These are phyloP conservation scores for Phialophora expanda DNA, from an alignment of 2,329 filamentous ascomycete species.

Conservation along the genomic window DNA sequence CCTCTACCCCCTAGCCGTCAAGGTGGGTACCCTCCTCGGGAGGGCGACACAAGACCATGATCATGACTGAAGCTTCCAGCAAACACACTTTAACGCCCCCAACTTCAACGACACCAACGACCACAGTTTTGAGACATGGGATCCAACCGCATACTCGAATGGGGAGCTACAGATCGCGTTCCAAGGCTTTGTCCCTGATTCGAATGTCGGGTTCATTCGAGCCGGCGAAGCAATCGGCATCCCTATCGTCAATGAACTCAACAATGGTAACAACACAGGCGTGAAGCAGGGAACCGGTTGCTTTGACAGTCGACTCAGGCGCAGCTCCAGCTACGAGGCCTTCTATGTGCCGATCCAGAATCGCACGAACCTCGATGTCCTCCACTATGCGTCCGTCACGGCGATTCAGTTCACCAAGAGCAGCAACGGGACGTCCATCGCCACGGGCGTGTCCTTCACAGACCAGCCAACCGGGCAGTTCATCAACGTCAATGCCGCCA, in stretches of 20 bases:
- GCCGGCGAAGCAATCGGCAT: conserved; percentile 42
- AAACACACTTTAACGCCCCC: conserved; percentile 43
- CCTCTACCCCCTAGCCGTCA: conserved; percentile 15
- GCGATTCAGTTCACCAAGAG: conserved; percentile 36
- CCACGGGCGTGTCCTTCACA: conserved; percentile 22
- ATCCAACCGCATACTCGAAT: conserved; percentile 37
- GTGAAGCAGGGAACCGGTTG: conserved; percentile 42
- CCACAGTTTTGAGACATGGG: conserved; percentile 43
- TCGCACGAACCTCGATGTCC: conserved; percentile 42
- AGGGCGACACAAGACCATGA: neutral
- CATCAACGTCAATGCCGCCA: conserved; percentile 37
- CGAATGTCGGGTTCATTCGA: conserved; percentile 41
- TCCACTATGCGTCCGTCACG: conserved; percentile 42
- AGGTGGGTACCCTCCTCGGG: conserved; percentile 10
- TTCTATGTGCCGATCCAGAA: conserved; percentile 43
- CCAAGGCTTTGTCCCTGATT: conserved; percentile 41
- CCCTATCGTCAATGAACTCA: conserved; percentile 45
- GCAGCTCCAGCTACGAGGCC: conserved; percentile 43
- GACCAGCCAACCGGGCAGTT: conserved; percentile 28
- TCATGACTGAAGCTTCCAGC: conserved; percentile 4
- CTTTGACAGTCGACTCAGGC: conserved; percentile 40
- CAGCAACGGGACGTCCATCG: conserved; percentile 19
- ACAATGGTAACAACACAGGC: conserved; percentile 42
- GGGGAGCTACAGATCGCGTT: conserved; percentile 39
- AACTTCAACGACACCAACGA: conserved; percentile 39